Base-by-base conservation (phyloP, 2,329 filamentous ascomycete genomes). In the Diaporthe destruens region DNA sequence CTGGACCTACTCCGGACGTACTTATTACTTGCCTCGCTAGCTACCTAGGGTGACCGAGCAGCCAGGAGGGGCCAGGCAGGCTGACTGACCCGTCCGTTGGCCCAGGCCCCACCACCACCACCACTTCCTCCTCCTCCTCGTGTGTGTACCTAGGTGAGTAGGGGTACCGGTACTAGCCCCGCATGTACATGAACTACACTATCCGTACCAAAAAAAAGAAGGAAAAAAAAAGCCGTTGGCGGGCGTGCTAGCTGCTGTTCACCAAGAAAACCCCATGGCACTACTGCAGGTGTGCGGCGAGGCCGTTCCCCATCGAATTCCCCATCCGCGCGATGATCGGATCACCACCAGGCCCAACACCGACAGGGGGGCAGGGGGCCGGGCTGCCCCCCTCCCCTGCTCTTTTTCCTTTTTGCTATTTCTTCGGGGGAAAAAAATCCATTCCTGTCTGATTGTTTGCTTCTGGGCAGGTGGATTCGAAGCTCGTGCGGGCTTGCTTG, bases 261-360 rank as follows among this genome's bases (percentile, higher is more conserved):
- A 29, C 54, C 54, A 29, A 56, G 54, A 29, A 20, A 20, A 2
- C 11, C 11, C 1, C 14, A 18, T 14, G 16, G 6, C 12, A 23
- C 54, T 39, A 57, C 56, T 61, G 56, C 56, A 61, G 36, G 36
- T 61, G 36, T 23, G 56, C 56, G 56, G 56, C 56, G 56, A 61
- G 39, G 56, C 57, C 39, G 54, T 44, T 6, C 36, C 56, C 39
- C 14, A 12, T 9, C 29, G 29, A 29, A 29, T 29, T 29, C 29
- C 49, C 51, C 51, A 54, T 29, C 51, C 51, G 14, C 51, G n/a
- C 36, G 57, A 32, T 32, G 57, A 47, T 61, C 57, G 47, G 57
- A 61, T 61, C 29, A 59, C 34, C 55, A 57, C 42, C 42, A 56
- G n/a, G n/a, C n/a, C 32, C 32, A 57, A 23, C 54, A 57, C 36